phyloP scores from a whole-genome alignment of 2,329 filamentous ascomycete genomes.

The Sarocladium brachiariae region DNA sequence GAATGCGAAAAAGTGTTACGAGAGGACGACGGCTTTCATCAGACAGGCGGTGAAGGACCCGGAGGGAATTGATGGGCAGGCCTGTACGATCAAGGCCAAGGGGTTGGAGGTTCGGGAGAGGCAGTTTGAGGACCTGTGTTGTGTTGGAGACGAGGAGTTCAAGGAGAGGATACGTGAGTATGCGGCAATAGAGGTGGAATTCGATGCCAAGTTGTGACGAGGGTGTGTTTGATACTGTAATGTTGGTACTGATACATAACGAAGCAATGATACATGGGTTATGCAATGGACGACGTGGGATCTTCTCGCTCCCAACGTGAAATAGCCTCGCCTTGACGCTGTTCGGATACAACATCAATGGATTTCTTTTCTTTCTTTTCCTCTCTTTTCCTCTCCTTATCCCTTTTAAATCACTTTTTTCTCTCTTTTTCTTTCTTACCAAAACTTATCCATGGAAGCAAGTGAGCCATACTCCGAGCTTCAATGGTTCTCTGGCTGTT shows the following conservation, averaged over 20 bases:
- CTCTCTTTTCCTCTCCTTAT: too few relatives aligned
- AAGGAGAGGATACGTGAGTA: constrained; percentile 19
- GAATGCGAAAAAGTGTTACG: constrained; percentile 44
- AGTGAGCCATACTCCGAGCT: too few relatives aligned
- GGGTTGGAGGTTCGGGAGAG: constrained; percentile 41
- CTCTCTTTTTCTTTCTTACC: too few relatives aligned
- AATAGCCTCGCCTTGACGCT: too few relatives aligned
- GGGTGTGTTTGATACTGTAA: too few relatives aligned
- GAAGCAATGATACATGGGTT: background rate
- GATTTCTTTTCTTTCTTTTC: too few relatives aligned
- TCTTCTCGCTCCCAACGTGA: too few relatives aligned
- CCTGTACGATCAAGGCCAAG: constrained; percentile 41
- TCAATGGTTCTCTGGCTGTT: too few relatives aligned
- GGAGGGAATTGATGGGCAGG: constrained; percentile 29
- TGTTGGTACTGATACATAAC: background rate
- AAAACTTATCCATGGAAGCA: too few relatives aligned
- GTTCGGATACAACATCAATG: too few relatives aligned
- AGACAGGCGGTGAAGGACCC: constrained; percentile 30
- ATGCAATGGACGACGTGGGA: too few relatives aligned
- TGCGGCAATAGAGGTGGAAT: background rate
- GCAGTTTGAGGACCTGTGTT: constrained; percentile 34
- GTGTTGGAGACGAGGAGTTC: constrained; percentile 37
- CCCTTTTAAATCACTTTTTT: too few relatives aligned
- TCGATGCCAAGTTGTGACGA: background rate
- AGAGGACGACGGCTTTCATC: constrained; percentile 52